phyloP scores from a whole-genome alignment of 352 stramenopile genomes.

The Phytophthora cactorum region DNA sequence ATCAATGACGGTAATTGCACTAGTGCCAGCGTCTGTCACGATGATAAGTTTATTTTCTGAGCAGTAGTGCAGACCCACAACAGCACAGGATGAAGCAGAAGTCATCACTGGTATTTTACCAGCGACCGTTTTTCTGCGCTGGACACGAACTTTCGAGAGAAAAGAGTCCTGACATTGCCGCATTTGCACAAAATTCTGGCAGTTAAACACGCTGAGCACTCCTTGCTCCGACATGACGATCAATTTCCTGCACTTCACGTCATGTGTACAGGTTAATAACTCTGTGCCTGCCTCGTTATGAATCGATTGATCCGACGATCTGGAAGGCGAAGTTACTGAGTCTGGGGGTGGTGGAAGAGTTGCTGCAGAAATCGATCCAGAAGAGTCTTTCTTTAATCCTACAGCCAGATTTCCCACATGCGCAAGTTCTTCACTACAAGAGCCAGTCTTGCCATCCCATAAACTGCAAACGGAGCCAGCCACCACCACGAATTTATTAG shows the following conservation, averaged over 20 bases:
- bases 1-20: constrained; percentile 70
- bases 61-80: constrained; percentile 74
- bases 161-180: constrained; percentile 64
- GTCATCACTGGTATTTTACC: constrained; percentile 10
- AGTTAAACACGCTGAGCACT: constrained; percentile 72
- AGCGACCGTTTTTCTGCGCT: neutral
- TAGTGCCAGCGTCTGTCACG: constrained; percentile 45
- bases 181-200: constrained; percentile 79
- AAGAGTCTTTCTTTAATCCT: constrained; percentile 1
- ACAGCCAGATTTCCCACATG: constrained; percentile 41
- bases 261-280: constrained; percentile 58
- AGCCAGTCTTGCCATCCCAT: constrained; percentile 70
- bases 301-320: constrained; percentile 10
- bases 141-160: constrained; percentile 18
- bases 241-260: constrained; percentile 68
- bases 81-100: constrained; percentile 43
- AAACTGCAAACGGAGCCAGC: constrained; percentile 66
- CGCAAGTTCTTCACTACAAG: constrained; percentile 63
- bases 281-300: constrained; percentile 42
- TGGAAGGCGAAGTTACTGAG: constrained; percentile 1
- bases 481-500: constrained; percentile 75
- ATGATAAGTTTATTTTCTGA: constrained; percentile 80
- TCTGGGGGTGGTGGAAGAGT: neutral
- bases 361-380: constrained; percentile 2
- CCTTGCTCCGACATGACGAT: constrained; percentile 63